Evolutionary conservation across 257 asterid genomes (phyloP).

Genomic region (Eustoma russellianum): DNA sequence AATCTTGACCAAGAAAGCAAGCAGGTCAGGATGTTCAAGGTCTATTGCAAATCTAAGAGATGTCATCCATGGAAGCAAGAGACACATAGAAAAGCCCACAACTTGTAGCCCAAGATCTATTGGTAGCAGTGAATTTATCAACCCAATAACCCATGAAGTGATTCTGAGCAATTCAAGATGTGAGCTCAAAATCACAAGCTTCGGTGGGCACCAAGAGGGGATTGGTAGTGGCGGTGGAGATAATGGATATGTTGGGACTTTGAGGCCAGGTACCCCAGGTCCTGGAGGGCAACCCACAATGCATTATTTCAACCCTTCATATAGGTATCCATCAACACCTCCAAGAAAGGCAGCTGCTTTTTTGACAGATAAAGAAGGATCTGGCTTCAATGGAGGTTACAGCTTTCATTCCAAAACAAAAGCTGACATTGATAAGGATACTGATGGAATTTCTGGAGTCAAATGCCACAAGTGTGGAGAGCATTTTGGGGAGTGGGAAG

Average conservation of each 20-base stretch:
- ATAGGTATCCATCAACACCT: slow-evolving; percentile 32
- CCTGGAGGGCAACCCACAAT: slow-evolving; percentile 56
- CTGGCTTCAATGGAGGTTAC: slow-evolving; percentile 14
- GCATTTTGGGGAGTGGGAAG: slow-evolving; percentile 72
- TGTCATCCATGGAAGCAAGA: slow-evolving; percentile 88
- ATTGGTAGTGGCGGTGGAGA: slow-evolving; percentile 15
- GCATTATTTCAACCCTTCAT: slow-evolving; percentile 60
- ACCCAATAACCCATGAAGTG: slow-evolving; percentile 79
- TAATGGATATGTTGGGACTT: slow-evolving; percentile 41
- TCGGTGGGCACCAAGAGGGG: slow-evolving; percentile 24
- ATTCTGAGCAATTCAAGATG: slow-evolving; percentile 59
- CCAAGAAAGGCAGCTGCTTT: slow-evolving; percentile 33
- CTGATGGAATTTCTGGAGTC: slow-evolving; percentile 25
- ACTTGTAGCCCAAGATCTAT: slow-evolving; percentile 88
- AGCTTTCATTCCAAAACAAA: slow-evolving; percentile 24
- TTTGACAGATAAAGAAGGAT: slow-evolving; percentile 24
- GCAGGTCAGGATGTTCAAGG: slow-evolving; percentile 78
- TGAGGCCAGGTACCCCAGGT: slow-evolving; percentile 79
- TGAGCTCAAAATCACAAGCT: slow-evolving; percentile 69
- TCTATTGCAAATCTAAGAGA: slow-evolving; percentile 84
- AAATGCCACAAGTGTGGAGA: slow-evolving; percentile 81
- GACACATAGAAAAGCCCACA: slow-evolving; percentile 64
- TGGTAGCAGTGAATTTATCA: slow-evolving; percentile 74
- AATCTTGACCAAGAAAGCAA: slow-evolving; percentile 43
- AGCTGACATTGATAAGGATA: slow-evolving; percentile 26